Conservation (phyloP, 2,329 filamentous ascomycete species). For the Curvularia spicifera region DNA sequence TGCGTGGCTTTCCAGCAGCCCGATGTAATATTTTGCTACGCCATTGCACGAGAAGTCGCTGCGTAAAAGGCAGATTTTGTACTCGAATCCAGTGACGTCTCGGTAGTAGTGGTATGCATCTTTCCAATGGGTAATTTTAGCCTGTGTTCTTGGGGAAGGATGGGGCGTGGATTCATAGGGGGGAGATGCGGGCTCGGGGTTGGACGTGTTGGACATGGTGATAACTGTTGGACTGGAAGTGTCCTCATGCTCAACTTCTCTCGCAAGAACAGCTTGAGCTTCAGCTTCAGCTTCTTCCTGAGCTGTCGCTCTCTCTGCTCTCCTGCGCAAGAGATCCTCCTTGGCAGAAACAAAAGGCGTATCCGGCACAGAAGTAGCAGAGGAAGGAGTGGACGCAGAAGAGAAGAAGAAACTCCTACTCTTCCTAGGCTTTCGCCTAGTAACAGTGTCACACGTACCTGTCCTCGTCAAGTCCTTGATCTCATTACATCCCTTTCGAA, state of each 20-base stretch:
- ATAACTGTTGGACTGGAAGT: not conserved
- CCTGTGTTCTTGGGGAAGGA: slow-evolving; percentile 2
- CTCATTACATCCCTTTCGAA: slow-evolving; percentile 40
- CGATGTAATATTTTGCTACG: slow-evolving; percentile 61
- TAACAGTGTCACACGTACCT: slow-evolving; percentile 46
- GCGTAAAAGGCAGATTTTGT: slow-evolving; percentile 67
- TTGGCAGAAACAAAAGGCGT: slow-evolving; percentile 27
- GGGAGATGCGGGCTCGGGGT: not conserved
- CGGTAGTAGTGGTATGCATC: slow-evolving; percentile 66
- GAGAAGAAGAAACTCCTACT: slow-evolving; percentile 37
- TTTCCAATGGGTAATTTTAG: slow-evolving; percentile 48
- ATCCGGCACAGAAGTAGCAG: not conserved
- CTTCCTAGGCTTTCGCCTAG: slow-evolving; percentile 21
- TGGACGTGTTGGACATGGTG: not conserved
- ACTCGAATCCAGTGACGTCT: slow-evolving; percentile 68
- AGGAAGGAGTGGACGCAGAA: not conserved
- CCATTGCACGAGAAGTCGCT: slow-evolving; percentile 55
- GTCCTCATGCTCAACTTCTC: not conserved
- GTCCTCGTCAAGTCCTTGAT: slow-evolving; percentile 41
- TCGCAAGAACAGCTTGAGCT: slow-evolving; percentile 4
- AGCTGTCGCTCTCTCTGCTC: slow-evolving; percentile 23
- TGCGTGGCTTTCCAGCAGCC: slow-evolving; percentile 43
- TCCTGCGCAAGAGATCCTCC: slow-evolving; percentile 30
- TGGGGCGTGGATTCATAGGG: not conserved
- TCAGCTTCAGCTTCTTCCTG: slow-evolving; percentile 8